These are phyloP conservation scores for Chytriomyces sp. DNA, from an alignment of 192 early-diverging fungal genomes.

Conservation along the genomic window DNA sequence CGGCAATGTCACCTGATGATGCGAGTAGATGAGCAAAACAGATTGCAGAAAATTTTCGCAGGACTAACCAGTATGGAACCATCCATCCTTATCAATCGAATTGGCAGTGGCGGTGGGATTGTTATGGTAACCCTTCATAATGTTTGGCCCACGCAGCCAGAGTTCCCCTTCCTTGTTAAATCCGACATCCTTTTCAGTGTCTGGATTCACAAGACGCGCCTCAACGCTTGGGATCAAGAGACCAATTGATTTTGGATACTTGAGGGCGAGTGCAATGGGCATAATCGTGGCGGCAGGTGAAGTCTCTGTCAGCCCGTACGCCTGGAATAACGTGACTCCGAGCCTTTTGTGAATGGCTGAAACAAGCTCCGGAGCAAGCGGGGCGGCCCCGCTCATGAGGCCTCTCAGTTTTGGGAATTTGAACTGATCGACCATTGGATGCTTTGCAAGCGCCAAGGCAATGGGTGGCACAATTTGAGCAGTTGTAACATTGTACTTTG, in stretches of 20 bases:
- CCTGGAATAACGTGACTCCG: slow-evolving; percentile 22
- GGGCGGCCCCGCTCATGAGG: slow-evolving; percentile 77
- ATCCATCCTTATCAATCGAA: slow-evolving; percentile 73
- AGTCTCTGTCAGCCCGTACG: slow-evolving; percentile 73
- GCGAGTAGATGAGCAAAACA: neutral
- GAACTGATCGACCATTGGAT: slow-evolving; percentile 70
- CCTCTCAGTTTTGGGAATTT: slow-evolving; percentile 69
- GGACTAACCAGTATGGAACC: slow-evolving; percentile 65
- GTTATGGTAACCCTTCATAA: slow-evolving; percentile 82
- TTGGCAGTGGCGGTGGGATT: slow-evolving; percentile 77
- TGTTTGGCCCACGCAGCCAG: slow-evolving; percentile 81
- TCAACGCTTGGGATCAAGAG: slow-evolving; percentile 71
- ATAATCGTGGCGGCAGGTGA: slow-evolving; percentile 23
- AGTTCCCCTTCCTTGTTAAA: slow-evolving; percentile 70
- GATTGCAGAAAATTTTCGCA: neutral
- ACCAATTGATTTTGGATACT: slow-evolving; percentile 68
- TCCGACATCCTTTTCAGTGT: slow-evolving; percentile 54
- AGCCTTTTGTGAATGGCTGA: slow-evolving; percentile 60
- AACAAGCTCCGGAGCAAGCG: slow-evolving; percentile 71
- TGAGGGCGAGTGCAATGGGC: slow-evolving; percentile 22
- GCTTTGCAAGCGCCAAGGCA: slow-evolving; percentile 71
- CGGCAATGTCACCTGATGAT: slow-evolving; percentile 66
- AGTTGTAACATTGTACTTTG: slow-evolving; percentile 65
- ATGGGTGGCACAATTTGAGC: slow-evolving; percentile 66
- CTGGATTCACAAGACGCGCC: slow-evolving; percentile 75